Evolutionary conservation across 2,329 filamentous ascomycete genomes (phyloP).

Genomic region (Beauveria asiatica): DNA sequence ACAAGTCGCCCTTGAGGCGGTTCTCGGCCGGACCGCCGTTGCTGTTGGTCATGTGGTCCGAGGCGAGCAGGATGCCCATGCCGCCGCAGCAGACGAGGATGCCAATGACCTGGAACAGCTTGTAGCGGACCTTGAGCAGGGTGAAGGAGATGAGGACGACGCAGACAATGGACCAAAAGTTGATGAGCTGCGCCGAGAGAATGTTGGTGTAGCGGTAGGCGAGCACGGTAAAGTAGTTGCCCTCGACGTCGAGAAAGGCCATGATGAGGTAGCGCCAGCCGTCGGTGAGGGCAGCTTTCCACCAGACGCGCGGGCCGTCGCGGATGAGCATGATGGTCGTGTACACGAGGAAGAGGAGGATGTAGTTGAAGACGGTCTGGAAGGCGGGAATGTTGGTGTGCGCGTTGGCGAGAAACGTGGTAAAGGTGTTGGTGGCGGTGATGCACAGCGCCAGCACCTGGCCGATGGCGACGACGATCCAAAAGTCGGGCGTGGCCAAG

Average conservation of each 20-base stretch:
- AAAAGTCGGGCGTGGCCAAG: conserved; percentile 79
- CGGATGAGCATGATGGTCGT: conserved; percentile 68
- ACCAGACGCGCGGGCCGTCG: conserved; percentile 68
- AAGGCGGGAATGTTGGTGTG: conserved; percentile 85
- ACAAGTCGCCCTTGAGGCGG: conserved; percentile 84
- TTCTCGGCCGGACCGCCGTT: conserved; percentile 62
- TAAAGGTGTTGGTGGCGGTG: conserved; percentile 88
- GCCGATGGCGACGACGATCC: conserved; percentile 69
- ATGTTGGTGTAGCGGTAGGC: conserved; percentile 91
- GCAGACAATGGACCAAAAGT: conserved; percentile 96
- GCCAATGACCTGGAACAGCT: conserved; percentile 72
- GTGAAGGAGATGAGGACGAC: conserved; percentile 80
- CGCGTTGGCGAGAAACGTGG: conserved; percentile 56
- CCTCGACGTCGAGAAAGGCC: conserved; percentile 86
- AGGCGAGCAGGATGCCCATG: conserved; percentile 76
- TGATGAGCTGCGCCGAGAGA: conserved; percentile 87
- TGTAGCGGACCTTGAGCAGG: conserved; percentile 82
- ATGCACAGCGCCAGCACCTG: conserved; percentile 85
- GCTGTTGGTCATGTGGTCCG: conserved; percentile 72
- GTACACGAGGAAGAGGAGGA: conserved; percentile 75
- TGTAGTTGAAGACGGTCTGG: conserved; percentile 93
- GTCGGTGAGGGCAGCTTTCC: conserved; percentile 53
- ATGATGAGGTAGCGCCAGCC: conserved; percentile 94
- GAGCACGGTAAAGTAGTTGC: conserved; percentile 95
- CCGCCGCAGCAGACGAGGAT: conserved; percentile 89